A percentile compares a stretch with the other conserved stretches of the same genome.
Conservation (phyloP, 2,329 filamentous ascomycete genomes). For the Alternaria rosae region DNA sequence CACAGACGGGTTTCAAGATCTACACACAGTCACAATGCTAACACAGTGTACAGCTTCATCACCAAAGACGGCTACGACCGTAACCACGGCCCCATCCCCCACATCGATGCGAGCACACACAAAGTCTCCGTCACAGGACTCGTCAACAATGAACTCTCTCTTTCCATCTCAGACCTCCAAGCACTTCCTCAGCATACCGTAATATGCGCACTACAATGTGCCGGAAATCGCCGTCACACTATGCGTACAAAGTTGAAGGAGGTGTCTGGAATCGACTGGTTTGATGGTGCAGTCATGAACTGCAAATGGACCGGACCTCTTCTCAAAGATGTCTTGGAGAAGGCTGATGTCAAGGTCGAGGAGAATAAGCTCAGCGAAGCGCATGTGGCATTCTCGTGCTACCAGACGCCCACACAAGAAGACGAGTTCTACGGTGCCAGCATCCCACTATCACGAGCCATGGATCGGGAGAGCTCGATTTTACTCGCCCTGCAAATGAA, state of each 20-base stretch:
- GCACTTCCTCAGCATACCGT: constrained; percentile 63
- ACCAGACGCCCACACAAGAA: constrained; percentile 61
- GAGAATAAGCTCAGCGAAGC: constrained; percentile 40
- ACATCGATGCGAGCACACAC: constrained; percentile 53
- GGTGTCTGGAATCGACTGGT: constrained; percentile 67
- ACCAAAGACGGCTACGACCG: constrained; percentile 62
- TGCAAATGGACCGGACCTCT: constrained; percentile 62
- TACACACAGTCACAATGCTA: not conserved
- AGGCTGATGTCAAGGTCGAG: constrained; percentile 53
- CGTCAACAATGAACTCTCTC: constrained; percentile 53
- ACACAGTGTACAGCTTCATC: constrained; percentile 54
- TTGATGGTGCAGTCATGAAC: constrained; percentile 68
- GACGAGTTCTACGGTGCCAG: constrained; percentile 67
- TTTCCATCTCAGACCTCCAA: constrained; percentile 58
- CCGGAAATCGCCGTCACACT: constrained; percentile 66
- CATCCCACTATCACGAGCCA: constrained; percentile 51
- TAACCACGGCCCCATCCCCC: constrained; percentile 63
- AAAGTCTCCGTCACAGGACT: constrained; percentile 59
- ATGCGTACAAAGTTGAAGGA: constrained; percentile 68
- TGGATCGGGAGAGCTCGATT: constrained; percentile 28
- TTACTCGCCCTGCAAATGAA: constrained; percentile 57
- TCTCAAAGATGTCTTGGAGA: constrained; percentile 60
- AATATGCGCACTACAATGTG: constrained; percentile 66
- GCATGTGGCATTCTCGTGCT: constrained; percentile 65
- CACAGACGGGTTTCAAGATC: not conserved